These are phyloP conservation scores for Microstegium vimineum DNA, from an alignment of 176 grass and related monocot species.

Conservation along the genomic window DNA sequence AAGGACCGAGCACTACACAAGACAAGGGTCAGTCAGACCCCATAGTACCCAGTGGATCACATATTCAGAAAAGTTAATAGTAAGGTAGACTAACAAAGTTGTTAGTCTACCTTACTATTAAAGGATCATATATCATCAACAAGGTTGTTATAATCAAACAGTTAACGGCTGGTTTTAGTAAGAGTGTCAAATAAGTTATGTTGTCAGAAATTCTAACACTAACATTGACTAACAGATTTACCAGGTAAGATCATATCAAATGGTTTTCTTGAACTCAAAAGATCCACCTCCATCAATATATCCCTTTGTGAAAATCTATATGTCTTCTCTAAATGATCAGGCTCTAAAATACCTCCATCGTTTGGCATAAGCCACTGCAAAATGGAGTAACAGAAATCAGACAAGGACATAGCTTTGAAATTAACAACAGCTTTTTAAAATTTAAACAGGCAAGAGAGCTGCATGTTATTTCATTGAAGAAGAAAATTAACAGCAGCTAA, in stretches of 20 bases:
- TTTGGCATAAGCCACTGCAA: neutral
- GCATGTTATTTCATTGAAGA: neutral
- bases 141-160: neutral
- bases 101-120: neutral
- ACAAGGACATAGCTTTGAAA: neutral
- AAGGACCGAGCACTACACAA: conserved; percentile 76
- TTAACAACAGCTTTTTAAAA: neutral
- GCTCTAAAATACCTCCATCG: neutral
- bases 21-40: conserved; percentile 12
- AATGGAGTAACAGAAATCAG: neutral
- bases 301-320: conserved; percentile 40
- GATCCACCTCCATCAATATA: conserved; percentile 49
- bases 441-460: neutral
- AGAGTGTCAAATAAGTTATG: neutral
- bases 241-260: conserved; percentile 97
- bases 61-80: conserved; percentile 8
- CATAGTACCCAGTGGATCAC: neutral
- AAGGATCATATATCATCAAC: neutral
- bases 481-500: neutral
- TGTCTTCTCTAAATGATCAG: conserved; percentile 4
- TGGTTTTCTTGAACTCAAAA: conserved; percentile 60
- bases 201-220: conserved; percentile 19
- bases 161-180: neutral
- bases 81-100: neutral
- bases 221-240: conserved; percentile 20